Evolutionary conservation across 805 yeast species (phyloP).

Genomic region (Zygosaccharomyces rouxii): DNA sequence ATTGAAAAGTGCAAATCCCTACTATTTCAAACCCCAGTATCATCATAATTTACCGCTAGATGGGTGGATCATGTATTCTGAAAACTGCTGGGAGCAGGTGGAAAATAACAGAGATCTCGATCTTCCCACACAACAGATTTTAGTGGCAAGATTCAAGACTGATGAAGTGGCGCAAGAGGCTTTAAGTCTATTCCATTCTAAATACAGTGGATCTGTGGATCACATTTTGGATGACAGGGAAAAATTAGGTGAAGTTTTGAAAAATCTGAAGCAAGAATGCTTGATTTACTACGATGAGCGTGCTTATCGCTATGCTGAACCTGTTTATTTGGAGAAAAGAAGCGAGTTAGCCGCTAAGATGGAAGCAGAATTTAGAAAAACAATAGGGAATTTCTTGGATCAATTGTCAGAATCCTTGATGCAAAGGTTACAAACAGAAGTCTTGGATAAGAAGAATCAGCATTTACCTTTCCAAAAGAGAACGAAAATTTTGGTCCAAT

Average conservation of each 20-base stretch:
- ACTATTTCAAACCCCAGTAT: slow-evolving; percentile 61
- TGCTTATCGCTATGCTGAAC: slow-evolving; percentile 69
- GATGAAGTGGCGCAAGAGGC: slow-evolving; percentile 72
- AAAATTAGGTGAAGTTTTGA: slow-evolving; percentile 42
- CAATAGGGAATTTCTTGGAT: slow-evolving; percentile 42
- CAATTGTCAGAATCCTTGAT: slow-evolving; percentile 37
- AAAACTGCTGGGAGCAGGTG: slow-evolving; percentile 90
- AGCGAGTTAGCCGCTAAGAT: slow-evolving; percentile 45
- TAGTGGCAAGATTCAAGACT: slow-evolving; percentile 92
- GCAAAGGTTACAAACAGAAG: slow-evolving; percentile 25
- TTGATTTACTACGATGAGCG: slow-evolving; percentile 55
- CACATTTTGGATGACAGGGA: slow-evolving; percentile 28
- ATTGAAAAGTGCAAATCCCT: slow-evolving; percentile 22
- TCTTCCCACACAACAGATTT: slow-evolving; percentile 91
- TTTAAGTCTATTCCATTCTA: slow-evolving; percentile 41
- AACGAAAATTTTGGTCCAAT: slow-evolving; percentile 33
- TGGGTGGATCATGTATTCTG: slow-evolving; percentile 92
- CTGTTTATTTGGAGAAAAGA: slow-evolving; percentile 66
- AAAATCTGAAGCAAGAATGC: slow-evolving; percentile 42
- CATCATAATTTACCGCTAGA: slow-evolving; percentile 88
- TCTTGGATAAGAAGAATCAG: slow-evolving; percentile 31
- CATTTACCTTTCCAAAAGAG: slow-evolving; percentile 31
- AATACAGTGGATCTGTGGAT: slow-evolving; percentile 32
- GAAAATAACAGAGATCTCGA: slow-evolving; percentile 91
- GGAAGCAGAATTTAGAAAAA: slow-evolving; percentile 41